phyloP scores from a whole-genome alignment of 2,329 filamentous ascomycete genomes.

The Neonectria punicea region DNA sequence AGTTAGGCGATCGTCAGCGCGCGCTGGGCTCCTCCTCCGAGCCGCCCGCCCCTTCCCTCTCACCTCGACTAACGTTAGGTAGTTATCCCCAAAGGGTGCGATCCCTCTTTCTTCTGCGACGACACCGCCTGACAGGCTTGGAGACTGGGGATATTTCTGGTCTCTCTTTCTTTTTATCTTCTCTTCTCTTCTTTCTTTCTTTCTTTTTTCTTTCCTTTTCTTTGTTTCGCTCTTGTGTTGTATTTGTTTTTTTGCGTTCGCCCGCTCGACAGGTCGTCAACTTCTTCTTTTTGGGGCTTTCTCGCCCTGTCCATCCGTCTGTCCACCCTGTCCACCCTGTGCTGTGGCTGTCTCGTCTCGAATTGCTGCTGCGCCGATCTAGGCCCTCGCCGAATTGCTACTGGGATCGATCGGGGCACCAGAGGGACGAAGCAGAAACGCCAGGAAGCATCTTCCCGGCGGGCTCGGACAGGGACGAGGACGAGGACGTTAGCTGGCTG shows the following conservation, averaged over 20 bases:
- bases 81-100: not conserved
- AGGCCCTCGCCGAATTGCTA: not conserved
- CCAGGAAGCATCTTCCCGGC: not conserved
- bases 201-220: constrained; percentile 5
- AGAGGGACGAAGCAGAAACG: not conserved
- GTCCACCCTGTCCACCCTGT: constrained; percentile 3
- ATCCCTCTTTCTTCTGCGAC: constrained; percentile 8
- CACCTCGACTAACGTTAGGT: no score
- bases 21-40: not conserved
- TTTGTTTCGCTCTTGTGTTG: not conserved
- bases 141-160: not conserved
- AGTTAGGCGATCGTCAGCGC: constrained; percentile 16
- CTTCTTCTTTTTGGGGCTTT: constrained; percentile 7
- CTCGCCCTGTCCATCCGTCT: no score
- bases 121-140: not conserved
- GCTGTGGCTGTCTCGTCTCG: constrained; percentile 15
- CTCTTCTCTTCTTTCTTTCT: constrained; percentile 3
- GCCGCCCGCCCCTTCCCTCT: no score
- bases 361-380: not conserved
- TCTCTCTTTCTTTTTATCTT: constrained; percentile 3
- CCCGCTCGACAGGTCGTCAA: constrained; percentile 16
- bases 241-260: constrained; percentile 19
- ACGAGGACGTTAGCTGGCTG: not conserved
- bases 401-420: not conserved
- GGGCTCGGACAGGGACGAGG: not conserved